These are phyloP conservation scores for Phytopythium kandeliae DNA, from an alignment of 352 stramenopile species.

Conservation along the genomic window DNA sequence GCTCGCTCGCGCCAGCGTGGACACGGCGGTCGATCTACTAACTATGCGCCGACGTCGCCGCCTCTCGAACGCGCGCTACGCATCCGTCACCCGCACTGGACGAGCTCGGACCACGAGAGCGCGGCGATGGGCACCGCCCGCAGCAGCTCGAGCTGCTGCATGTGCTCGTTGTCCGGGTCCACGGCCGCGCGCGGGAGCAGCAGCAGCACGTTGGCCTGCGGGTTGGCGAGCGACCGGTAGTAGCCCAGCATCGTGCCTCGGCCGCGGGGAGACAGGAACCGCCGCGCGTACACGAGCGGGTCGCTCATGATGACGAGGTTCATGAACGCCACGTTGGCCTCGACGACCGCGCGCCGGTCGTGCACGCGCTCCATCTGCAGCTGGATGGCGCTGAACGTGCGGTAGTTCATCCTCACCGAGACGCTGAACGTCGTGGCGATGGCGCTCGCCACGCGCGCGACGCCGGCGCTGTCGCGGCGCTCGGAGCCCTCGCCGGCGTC, in stretches of 20 bases:
- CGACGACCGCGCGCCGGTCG: conserved; percentile 13
- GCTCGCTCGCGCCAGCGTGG: conserved; percentile 1
- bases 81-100: conserved; percentile 3
- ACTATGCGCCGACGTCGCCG: too few relatives aligned
- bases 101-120: background rate
- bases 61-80: too few relatives aligned
- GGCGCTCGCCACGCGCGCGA: too few relatives aligned
- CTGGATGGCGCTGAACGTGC: conserved; percentile 14
- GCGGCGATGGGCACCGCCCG: background rate
- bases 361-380: conserved; percentile 19
- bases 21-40: background rate
- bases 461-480: too few relatives aligned
- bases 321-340: conserved; percentile 28
- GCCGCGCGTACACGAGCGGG: conserved; percentile 15
- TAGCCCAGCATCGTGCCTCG: background rate
- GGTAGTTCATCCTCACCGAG: background rate
- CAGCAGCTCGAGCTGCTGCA: background rate
- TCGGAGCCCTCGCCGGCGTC: background rate
- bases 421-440: too few relatives aligned
- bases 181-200: background rate
- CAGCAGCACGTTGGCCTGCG: too few relatives aligned
- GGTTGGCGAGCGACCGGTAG: too few relatives aligned
- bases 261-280: too few relatives aligned
- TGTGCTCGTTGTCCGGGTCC: background rate
- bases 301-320: conserved; percentile 39